These are phyloP conservation scores for Pyrrhoderma noxium DNA, from an alignment of 1,284 basidiomycete genomes.

Conservation along the genomic window DNA sequence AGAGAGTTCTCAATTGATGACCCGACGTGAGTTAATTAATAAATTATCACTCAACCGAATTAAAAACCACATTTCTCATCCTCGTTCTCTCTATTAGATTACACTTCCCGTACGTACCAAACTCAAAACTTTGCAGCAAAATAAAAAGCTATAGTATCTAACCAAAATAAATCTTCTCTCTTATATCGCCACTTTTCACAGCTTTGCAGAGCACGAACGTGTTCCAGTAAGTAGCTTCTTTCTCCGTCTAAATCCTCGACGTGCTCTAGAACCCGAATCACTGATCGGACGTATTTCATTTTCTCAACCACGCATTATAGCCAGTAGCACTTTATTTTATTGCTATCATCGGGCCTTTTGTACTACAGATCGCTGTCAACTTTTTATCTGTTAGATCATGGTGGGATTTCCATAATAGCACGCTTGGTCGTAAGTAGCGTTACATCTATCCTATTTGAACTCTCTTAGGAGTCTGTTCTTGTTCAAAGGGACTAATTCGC, in stretches of 20 bases:
- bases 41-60: background rate
- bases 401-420: constrained; percentile 85
- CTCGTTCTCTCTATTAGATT: constrained; percentile 29
- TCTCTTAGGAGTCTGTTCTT: no score
- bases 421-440: constrained; percentile 59
- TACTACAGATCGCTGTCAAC: constrained; percentile 65
- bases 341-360: constrained; percentile 55
- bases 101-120: constrained; percentile 45
- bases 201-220: constrained; percentile 69
- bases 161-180: no score
- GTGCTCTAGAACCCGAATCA: background rate
- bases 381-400: constrained; percentile 64
- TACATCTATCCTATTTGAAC: constrained; percentile 14
- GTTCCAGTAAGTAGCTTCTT: constrained; percentile 69
- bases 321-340: constrained; percentile 59
- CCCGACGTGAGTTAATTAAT: constrained; percentile 47
- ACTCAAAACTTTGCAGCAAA: no score
- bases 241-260: background rate
- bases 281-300: constrained; percentile 7
- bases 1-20: constrained; percentile 80
- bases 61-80: background rate
- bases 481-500: background rate
- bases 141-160: no score
- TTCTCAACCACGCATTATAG: no score
- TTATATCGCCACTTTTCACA: constrained; percentile 35